Conservation (phyloP, 176 grass and related monocot species). For the Hsuehochloa calcarea region DNA sequence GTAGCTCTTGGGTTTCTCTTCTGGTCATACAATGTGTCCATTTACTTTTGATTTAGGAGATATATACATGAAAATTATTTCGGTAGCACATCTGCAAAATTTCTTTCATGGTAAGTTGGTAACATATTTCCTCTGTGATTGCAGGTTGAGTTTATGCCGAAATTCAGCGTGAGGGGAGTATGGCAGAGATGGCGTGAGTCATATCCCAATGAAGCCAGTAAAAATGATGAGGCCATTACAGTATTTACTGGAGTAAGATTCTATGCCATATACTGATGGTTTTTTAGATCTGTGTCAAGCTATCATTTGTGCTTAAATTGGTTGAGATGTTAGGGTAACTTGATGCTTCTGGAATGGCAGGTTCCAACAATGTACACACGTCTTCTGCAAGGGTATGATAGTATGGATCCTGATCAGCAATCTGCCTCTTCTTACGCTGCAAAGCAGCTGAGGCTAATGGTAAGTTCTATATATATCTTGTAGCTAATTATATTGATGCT, state of each 20-base stretch:
- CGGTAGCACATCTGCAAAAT: neutral
- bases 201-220: slow-evolving; percentile 55
- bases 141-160: slow-evolving; percentile 92
- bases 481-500: neutral
- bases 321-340: slow-evolving; percentile 27
- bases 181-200: slow-evolving; percentile 96
- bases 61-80: slow-evolving; percentile 13
- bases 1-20: slow-evolving; percentile 17
- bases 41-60: slow-evolving; percentile 26
- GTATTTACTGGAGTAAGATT: slow-evolving; percentile 88
- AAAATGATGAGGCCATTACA: slow-evolving; percentile 72
- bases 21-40: slow-evolving; percentile 7
- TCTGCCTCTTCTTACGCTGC: slow-evolving; percentile 66
- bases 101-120: slow-evolving; percentile 29
- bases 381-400: slow-evolving; percentile 85
- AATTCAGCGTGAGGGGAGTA: slow-evolving; percentile 89
- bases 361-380: slow-evolving; percentile 95
- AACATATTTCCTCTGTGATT: slow-evolving; percentile 34
- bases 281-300: slow-evolving; percentile 1
- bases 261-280: neutral
- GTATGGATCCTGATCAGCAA: slow-evolving; percentile 77
- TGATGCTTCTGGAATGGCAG: slow-evolving; percentile 45
- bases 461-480: slow-evolving; percentile 38
- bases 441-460: slow-evolving; percentile 89
- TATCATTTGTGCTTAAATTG: neutral